Evolutionary conservation across 176 grass and related monocot genomes (phyloP), one percentile per base, ranked within the genome.

Genomic region (Carex pumila): DNA sequence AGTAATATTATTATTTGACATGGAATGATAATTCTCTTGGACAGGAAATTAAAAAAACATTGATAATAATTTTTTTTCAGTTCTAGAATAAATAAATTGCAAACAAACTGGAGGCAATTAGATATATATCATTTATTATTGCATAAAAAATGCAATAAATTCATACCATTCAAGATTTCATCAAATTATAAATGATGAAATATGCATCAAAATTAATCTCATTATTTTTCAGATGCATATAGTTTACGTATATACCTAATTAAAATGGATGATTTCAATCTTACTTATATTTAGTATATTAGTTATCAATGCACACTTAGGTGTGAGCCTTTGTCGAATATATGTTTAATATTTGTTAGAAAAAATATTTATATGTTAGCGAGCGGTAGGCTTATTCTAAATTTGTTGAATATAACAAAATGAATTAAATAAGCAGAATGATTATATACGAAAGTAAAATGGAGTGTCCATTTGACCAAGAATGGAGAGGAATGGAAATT

Each of bases 401-500:
- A 21, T 62, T 62, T 19, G 12, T 12, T 17, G 25, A 25, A 25
- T 25, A 25, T 25, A 3, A 39, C 13, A 17, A 68, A 6, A 65
- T 8, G 17, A 45, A 45, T 45, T 18, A 7, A 13, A 4, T 17
- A 7, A 17, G 63, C 2, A 68, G 2, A 1, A 18, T 37, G 13
- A 17, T 39, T 37, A 68, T 18, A 39, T 68, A 68, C 18, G 39
- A 53, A 75, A 22, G 9, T 7, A 12, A 53, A 52, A 7, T 25
- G 25, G 19, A 13, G 21, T 13, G 0, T 41, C 75, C 75, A 79
- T 80, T 80, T 61, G 0, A 1, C 1, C 12, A 43, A 2, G 2
- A 81, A 81, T 61, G 79, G 79, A 81, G 79, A 81, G 15, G 56
- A 81, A 64, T 39, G 17, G 3, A 6, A 64, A 77, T n/a, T 47